These are phyloP conservation scores for Gamsiella multidivaricata DNA, from an alignment of 192 early-diverging fungal species.

Conservation along the genomic window DNA sequence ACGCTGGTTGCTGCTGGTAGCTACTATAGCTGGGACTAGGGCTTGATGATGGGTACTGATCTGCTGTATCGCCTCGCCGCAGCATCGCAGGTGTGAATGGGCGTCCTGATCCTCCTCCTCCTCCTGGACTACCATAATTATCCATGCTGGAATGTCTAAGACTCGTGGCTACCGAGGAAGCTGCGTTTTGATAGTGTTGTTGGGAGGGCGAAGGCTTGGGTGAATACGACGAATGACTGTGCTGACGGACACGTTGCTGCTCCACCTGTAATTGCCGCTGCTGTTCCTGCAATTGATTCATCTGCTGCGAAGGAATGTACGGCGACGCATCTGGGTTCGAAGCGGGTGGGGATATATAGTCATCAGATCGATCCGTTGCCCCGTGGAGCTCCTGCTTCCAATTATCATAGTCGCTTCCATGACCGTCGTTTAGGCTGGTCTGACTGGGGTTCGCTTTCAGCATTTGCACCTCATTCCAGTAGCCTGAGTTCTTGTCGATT, in stretches of 20 bases:
- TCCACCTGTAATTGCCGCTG: conserved; percentile 47
- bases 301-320: conserved; percentile 28
- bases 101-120: background rate
- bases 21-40: conserved; percentile 28
- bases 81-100: conserved; percentile 34
- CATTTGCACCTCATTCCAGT: conserved; percentile 41
- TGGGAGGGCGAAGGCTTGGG: conserved; percentile 26
- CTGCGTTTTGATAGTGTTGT: conserved; percentile 21
- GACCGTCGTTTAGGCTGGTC: conserved; percentile 7
- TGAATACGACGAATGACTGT: conserved; percentile 14
- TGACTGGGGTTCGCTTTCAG: conserved; percentile 12
- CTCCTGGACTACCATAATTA: background rate
- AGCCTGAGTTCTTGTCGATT: conserved; percentile 7
- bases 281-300: conserved; percentile 47
- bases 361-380: conserved; percentile 3
- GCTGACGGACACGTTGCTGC: conserved; percentile 42
- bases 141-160: conserved; percentile 19
- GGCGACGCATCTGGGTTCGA: conserved; percentile 25
- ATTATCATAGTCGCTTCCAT: conserved; percentile 18
- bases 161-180: conserved; percentile 10
- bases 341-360: conserved; percentile 14
- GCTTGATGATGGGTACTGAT: conserved; percentile 12
- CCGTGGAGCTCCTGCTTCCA: conserved; percentile 34
- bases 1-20: conserved; percentile 30
- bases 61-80: conserved; percentile 16